Conservation (phyloP, 352 stramenopile genomes). For the Globisporangium canariense region DNA sequence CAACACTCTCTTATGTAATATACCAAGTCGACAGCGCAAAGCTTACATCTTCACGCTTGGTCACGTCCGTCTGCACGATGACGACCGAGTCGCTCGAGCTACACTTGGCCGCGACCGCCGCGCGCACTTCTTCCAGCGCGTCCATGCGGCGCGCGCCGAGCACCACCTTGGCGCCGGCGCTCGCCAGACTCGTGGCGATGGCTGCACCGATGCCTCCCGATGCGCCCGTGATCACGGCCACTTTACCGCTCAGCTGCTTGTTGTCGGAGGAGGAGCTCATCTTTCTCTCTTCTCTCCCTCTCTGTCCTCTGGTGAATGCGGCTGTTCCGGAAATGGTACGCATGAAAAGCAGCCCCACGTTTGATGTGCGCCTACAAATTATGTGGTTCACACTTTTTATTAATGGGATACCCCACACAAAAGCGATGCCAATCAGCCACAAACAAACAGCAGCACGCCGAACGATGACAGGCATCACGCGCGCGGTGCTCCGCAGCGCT, state of each 20-base stretch:
- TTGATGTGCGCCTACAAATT: neutral
- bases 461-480: neutral
- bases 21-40: no score
- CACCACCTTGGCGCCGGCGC: constrained; percentile 72
- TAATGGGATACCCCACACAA: neutral
- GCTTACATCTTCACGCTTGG: constrained; percentile 52
- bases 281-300: neutral
- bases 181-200: constrained; percentile 72
- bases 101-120: constrained; percentile 27
- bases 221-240: constrained; percentile 86
- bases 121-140: constrained; percentile 46
- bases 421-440: neutral
- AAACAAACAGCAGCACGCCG: neutral
- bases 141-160: constrained; percentile 76
- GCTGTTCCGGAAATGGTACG: neutral
- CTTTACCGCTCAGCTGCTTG: constrained; percentile 59
- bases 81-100: constrained; percentile 30
- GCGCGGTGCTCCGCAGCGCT: neutral
- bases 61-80: constrained; percentile 61
- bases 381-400: neutral
- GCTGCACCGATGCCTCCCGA: constrained; percentile 85
- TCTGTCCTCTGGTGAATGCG: neutral
- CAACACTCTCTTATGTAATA: neutral
- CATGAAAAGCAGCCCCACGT: neutral
- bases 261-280: constrained; percentile 2